phyloP scores from a whole-genome alignment of 495 filamentous ascomycete species.

The Penicillium manginii region DNA sequence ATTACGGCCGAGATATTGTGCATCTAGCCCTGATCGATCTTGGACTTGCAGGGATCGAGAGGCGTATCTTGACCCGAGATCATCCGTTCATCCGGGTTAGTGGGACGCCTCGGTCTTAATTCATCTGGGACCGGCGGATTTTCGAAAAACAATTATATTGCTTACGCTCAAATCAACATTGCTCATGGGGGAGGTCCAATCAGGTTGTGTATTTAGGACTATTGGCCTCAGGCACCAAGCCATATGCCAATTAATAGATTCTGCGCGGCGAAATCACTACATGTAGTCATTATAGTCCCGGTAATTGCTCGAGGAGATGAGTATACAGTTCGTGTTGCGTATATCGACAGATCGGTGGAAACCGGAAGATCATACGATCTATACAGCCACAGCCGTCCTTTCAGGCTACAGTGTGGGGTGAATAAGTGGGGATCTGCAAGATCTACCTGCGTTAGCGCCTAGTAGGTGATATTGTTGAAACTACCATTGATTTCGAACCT shows the following conservation, averaged over 20 bases:
- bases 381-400: background rate
- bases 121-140: background rate
- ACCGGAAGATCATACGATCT: slow-evolving; percentile 1
- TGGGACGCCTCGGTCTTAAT: background rate
- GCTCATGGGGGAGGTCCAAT: background rate
- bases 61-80: background rate
- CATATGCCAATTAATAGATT: background rate
- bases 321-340: background rate
- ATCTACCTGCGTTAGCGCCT: background rate
- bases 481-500: background rate
- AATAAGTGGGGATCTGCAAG: slow-evolving; percentile 1
- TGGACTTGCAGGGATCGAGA: background rate
- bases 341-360: background rate
- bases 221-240: background rate
- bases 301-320: background rate
- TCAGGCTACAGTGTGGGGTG: background rate
- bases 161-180: background rate
- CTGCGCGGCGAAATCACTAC: background rate
- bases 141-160: background rate
- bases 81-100: background rate
- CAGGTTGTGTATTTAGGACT: background rate
- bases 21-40: background rate
- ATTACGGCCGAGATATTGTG: background rate
- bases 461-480: background rate
- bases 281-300: background rate